Base-by-base conservation (phyloP, 768 basidiomycete species). In the Pluteus cervinus region DNA sequence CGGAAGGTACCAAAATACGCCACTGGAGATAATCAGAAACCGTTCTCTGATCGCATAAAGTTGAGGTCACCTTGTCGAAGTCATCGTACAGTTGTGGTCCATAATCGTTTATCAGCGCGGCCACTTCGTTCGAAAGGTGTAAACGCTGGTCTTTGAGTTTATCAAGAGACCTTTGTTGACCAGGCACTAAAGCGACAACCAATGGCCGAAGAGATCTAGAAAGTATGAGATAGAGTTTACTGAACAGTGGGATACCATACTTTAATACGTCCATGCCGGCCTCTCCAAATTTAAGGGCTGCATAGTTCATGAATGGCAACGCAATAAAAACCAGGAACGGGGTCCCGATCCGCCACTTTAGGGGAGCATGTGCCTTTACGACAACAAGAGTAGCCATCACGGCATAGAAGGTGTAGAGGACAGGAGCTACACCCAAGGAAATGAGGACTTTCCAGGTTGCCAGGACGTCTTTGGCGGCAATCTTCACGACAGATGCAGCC, bases 371-470 rank as follows among this genome's bases (percentile, higher is more conserved):
- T 24, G 82, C 78, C 49, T 75, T 78, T 50, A 81, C 71, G 1
- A 83, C 83, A 36, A 91, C 58, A 15, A 79, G 44, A 12, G 84
- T 83, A 12, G 90, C 88, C 20, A 91, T 55, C 51, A 84, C 61
- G 20, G 89, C 87, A 59, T 96, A 97, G 48, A 86, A 60, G 4
- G 74, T 57, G 64, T 94, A 97, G 24, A 97, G 62, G 5, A 93
- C 65, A 7, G 94, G 94, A 4, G 90, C 84, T 26, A 87, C 68
- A n/a, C 82, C 94, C 39, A 97, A 66, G 3, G 90, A 92, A 39
- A 98, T 90, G 21, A 98, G 73, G 23, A 98, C 80, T 58, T 98
- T 98, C 94, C 94, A 98, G 4, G 92, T 92, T 1, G 90, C 92
- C 12, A 98, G 68, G n/a, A 97, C 94, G 50, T 98, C 94, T 26